Evolutionary conservation across 495 filamentous ascomycete species (phyloP), one percentile per base, ranked within the genome.

Genomic region (Annulohypoxylon stygium): DNA sequence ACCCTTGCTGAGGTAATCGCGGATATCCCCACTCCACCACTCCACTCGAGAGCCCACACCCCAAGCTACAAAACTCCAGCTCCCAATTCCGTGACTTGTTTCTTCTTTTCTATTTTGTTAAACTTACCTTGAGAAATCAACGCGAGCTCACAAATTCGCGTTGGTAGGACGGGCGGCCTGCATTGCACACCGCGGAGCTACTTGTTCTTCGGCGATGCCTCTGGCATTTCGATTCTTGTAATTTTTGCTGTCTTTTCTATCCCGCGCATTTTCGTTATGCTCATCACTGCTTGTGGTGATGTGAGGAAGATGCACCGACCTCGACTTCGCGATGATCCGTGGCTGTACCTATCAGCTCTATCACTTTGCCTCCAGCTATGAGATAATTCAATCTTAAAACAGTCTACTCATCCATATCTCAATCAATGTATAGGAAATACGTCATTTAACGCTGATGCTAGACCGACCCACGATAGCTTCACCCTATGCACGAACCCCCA

Each of bases 171-270:
- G 18, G 57, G 36, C 18, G 11, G 37, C 57, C 57, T 60, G 57
- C 57, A 60, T 60, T 26, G 36, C 57, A 60, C 57, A 60, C 14
- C 57, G 57, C 11, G 57, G 57, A 41, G 57, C 37, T 41, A 11
- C 57, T 3, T 30, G 36, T 43, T 37, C 18, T 43, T 60, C 20
- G 57, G 57, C 57, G 36, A 60, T 60, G 57, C 57, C 36, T 60
- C 57, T 60, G 57, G 57, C 57, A 60, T 60, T 60, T 43, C 57
- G 37, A 60, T 39, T 60, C 57, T 60, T 43, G 37, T 43, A 41
- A 60, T 60, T 60, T 60, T 60, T 60, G 57, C 20, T 60, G 33
- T 59, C 53, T 57, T 33, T 54, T n/a, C 10, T 11, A 1, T 51
- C 14, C 7, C 8, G 26, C 50, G 26, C 50, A 54, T 58, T 60